phyloP scores from a whole-genome alignment of 305 asterid species.

The Fraxinus floribunda region DNA sequence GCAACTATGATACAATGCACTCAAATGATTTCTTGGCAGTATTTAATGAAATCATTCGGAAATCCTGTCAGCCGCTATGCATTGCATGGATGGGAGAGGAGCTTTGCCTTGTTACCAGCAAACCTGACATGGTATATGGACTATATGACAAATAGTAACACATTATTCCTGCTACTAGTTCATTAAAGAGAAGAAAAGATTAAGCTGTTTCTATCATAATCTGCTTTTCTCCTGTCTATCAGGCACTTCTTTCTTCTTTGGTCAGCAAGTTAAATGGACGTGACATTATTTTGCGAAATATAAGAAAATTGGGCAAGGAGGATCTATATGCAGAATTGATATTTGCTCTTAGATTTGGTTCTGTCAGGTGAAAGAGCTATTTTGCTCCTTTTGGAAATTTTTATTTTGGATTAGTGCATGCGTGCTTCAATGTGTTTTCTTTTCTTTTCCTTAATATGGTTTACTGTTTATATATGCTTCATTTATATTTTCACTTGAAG shows the following conservation, averaged over 20 bases:
- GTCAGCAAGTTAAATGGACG: constrained; percentile 55
- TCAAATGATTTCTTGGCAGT: constrained; percentile 36
- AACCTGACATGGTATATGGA: constrained; percentile 59
- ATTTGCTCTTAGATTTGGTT: constrained; percentile 69
- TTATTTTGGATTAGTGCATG: constrained; percentile 2
- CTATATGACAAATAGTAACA: neutral
- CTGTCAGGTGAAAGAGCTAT: constrained; percentile 54
- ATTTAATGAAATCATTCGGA: constrained; percentile 55
- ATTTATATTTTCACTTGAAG: constrained; percentile 8
- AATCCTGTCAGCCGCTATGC: constrained; percentile 69
- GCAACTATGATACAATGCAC: constrained; percentile 34
- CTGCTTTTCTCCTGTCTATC: constrained; percentile 26
- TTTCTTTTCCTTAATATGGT: neutral
- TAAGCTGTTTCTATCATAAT: constrained; percentile 11
- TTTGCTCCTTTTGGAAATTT: constrained; percentile 20
- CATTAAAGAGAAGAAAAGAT: constrained; percentile 11
- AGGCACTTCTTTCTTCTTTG: constrained; percentile 64
- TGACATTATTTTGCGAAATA: constrained; percentile 55
- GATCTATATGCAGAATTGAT: constrained; percentile 73
- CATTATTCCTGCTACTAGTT: constrained; percentile 11
- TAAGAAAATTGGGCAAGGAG: constrained; percentile 87
- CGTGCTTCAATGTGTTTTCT: constrained; percentile 6
- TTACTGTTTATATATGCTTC: neutral
- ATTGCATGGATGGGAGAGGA: constrained; percentile 89
- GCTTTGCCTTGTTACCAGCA: constrained; percentile 46